Base-by-base conservation (phyloP, 306 rosid species). In the Citrullus colocynthis region DNA sequence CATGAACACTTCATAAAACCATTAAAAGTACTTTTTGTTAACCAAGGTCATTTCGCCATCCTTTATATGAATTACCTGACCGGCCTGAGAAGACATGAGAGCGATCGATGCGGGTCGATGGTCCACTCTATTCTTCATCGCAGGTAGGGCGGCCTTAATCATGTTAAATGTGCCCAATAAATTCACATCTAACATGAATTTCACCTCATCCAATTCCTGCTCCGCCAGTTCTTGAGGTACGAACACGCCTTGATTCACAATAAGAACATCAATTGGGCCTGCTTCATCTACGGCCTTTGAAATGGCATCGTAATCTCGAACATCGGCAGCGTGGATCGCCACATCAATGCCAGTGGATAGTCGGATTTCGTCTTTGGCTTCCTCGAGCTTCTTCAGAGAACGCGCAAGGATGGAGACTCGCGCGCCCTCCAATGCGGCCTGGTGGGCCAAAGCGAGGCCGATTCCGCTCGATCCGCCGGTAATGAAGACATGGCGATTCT, bases 381-480 rank as follows among this genome's bases (percentile, higher is more conserved):
- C 93, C 83, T 92, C 90, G 3, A 94, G 95, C 86, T 86, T 90
- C 12, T 62, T 64, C 6, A 18, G 21, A 0, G 98, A 92, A 9
- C 98, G 93, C 0, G 97, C 91, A 11, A 94, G 89, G 85, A 92
- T 90, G 56, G 97, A 92, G 78, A 94, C 97, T 6, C 89, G 88
- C 6, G 97, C 96, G 13, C 97, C 98, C 78, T 88, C 93, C 7
- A 83, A 34, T 2, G 96, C 95, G 17, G 98, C 98, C 16, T 62
- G 93, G 82, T 86, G 95, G 2, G 98, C 97, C 54, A 94, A 86
- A 44, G 97, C 96, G 6, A 95, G 96, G 0, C 98, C 98, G 78
- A 95, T 95, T 56, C 98, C 98, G 66, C 97, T 95, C 9, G 98
- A 95, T 79, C 97, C 97, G 1, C 98, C 96, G 8, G 98, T 92